A percentile compares a stretch with the other conserved stretches of the same genome.
Conservation (phyloP, 352 stramenopile species). For the Globisporangium heterothallicum region DNA sequence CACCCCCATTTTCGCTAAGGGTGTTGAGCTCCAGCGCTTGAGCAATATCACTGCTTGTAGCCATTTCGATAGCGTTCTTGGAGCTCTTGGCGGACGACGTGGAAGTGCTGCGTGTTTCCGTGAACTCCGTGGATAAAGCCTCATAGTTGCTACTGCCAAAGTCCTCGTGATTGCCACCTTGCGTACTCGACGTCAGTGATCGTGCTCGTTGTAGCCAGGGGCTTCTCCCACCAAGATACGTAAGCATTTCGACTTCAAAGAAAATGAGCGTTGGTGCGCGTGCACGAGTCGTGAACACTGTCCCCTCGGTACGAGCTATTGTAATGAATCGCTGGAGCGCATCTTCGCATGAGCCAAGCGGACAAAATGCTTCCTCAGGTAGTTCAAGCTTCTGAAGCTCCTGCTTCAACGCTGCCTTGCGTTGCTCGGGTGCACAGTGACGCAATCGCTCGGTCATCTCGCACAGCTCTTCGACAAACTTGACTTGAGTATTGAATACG, state of each 20-base stretch:
- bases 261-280: conserved; percentile 77
- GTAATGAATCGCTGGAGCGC: conserved; percentile 56
- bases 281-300: conserved; percentile 85
- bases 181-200: conserved; percentile 19
- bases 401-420: conserved; percentile 50
- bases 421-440: conserved; percentile 42
- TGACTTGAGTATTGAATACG: conserved; percentile 62
- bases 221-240: conserved; percentile 30
- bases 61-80: conserved; percentile 68
- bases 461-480: conserved; percentile 71
- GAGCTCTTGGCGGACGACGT: conserved; percentile 14
- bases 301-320: conserved; percentile 64
- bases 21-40: conserved; percentile 57
- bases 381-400: conserved; percentile 58
- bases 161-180: background rate
- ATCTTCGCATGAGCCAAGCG: conserved; percentile 60
- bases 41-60: conserved; percentile 67
- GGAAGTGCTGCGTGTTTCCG: conserved; percentile 5
- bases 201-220: conserved; percentile 49
- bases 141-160: background rate
- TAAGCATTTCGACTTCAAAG: conserved; percentile 72
- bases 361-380: conserved; percentile 57
- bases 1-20: conserved; percentile 35
- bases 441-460: conserved; percentile 71
- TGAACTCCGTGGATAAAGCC: background rate